A percentile compares a stretch with the other conserved stretches of the same genome.
phyloP scores from a whole-genome alignment of 805 yeast species.

The Pichia californica region DNA sequence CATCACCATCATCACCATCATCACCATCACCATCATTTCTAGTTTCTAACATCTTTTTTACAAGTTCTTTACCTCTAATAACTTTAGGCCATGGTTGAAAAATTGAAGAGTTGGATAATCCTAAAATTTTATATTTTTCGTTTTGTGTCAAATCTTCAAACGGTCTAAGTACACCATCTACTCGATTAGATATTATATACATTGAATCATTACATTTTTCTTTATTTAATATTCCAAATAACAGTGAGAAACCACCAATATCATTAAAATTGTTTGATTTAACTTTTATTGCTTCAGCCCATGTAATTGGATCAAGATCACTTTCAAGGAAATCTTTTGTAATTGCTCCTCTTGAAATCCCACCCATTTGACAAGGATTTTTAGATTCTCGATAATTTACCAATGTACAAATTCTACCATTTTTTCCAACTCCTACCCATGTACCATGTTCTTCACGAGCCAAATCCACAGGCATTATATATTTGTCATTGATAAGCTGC shows the following conservation, averaged over 20 bases:
- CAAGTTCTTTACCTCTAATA: slow-evolving; percentile 54
- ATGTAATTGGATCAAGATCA: slow-evolving; percentile 31
- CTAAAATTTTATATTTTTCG: slow-evolving; percentile 33
- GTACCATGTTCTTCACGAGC: slow-evolving; percentile 76
- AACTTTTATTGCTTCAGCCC: slow-evolving; percentile 35
- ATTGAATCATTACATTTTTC: slow-evolving; percentile 30
- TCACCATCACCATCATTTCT: background rate
- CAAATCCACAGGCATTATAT: slow-evolving; percentile 69
- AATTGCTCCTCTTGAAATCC: slow-evolving; percentile 39
- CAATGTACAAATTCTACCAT: slow-evolving; percentile 61
- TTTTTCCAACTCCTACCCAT: slow-evolving; percentile 69
- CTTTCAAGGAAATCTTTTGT: slow-evolving; percentile 35
- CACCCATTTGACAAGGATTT: slow-evolving; percentile 5
- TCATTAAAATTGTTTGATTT: slow-evolving; percentile 25
- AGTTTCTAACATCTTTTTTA: slow-evolving; percentile 33
- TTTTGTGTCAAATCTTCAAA: slow-evolving; percentile 15
- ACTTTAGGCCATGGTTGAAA: slow-evolving; percentile 75
- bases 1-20: too few species aligned
- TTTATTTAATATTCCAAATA: slow-evolving; percentile 42
- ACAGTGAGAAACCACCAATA: slow-evolving; percentile 59
- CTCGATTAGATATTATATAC: slow-evolving; percentile 44
- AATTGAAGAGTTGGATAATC: slow-evolving; percentile 63
- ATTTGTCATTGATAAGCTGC: slow-evolving; percentile 24
- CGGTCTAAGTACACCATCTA: slow-evolving; percentile 21
- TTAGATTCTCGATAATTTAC: slow-evolving; percentile 62